Evolutionary conservation across 345 rosid species (phyloP), one percentile per base, ranked within the genome.

Genomic region (Brassica juncea): DNA sequence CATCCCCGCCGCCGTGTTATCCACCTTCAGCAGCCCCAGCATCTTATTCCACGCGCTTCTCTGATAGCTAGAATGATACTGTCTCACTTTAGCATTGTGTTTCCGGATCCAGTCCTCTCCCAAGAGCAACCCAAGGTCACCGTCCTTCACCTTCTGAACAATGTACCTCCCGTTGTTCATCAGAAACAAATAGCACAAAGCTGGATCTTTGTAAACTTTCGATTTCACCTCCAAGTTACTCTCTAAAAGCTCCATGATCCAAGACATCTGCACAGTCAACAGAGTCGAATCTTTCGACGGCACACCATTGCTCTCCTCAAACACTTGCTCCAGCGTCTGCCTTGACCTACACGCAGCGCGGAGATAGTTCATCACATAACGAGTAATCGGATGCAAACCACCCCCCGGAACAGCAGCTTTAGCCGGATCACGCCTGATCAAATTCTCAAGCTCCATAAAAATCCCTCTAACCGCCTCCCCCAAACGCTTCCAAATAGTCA

Each of bases 171-270:
- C 92, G 44, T 92, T 94, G 74, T 92, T 94, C 94, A 94, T 89
- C 91, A 92, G 83, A 70, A 94, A 94, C 52, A 94, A 82, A 69
- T 76, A 83, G 65, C 86, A 86, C 83, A 89, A 68, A 0, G 94
- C 90, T 52, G 87, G 75, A 77, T 94, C 94, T 57, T 88, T 79
- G 28, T 91, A 94, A 49, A 91, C 84, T 86, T 88, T 92, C 1
- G 97, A 84, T 74, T 94, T 94, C 6, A 86, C 85, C 86, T 92
- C 99, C 71, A 94, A 76, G 83, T 94, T 94, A 77, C 94, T 91
- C 89, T 92, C 97, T 68, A 94, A 66, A 44, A 94, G 85, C 87
- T 91, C 97, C 97, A 94, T 89, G 77, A 91, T 91, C 99, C 99
- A 92, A 4, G 78, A 86, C 86, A 94, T 88, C 70, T 91, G 95